Percentiles rank a stretch among this genome's conserved stretches.
Evolutionary conservation across 306 rosid species (phyloP).

Genomic region (Begonia fuchsioides): DNA sequence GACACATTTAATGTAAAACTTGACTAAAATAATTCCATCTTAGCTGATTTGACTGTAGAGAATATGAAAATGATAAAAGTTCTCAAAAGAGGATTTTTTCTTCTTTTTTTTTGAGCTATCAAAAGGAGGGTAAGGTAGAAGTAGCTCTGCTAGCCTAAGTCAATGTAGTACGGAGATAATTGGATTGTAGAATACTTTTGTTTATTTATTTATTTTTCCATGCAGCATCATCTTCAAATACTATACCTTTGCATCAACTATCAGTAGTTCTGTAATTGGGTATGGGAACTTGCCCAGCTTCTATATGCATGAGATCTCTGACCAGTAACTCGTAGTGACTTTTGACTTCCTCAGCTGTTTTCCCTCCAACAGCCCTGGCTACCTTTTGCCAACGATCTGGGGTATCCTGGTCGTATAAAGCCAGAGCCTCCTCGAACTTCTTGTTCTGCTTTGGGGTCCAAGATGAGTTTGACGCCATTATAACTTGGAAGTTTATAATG

Average conservation of each 20-base stretch:
- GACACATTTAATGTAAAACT: too few relatives aligned
- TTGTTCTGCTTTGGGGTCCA: constrained; percentile 80
- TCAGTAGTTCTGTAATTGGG: constrained; percentile 40
- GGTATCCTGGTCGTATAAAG: constrained; percentile 66
- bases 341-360: constrained; percentile 56
- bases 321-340: constrained; percentile 64
- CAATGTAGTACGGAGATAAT: too few relatives aligned
- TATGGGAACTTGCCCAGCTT: constrained; percentile 50
- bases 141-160: too few relatives aligned
- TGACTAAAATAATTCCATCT: too few relatives aligned
- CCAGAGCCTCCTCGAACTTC: constrained; percentile 80
- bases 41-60: too few relatives aligned
- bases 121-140: too few relatives aligned
- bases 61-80: too few relatives aligned
- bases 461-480: constrained; percentile 28
- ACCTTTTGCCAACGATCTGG: constrained; percentile 76
- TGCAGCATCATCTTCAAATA: constrained; percentile 10
- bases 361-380: constrained; percentile 81
- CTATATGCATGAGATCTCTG: constrained; percentile 60
- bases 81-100: too few relatives aligned
- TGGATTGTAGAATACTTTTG: not conserved
- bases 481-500: not conserved
- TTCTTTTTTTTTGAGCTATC: too few relatives aligned
- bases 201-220: constrained; percentile 28
- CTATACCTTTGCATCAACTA: constrained; percentile 14